These are phyloP conservation scores for Peronospora tabacina DNA, from an alignment of 352 stramenopile genomes.

Conservation along the genomic window DNA sequence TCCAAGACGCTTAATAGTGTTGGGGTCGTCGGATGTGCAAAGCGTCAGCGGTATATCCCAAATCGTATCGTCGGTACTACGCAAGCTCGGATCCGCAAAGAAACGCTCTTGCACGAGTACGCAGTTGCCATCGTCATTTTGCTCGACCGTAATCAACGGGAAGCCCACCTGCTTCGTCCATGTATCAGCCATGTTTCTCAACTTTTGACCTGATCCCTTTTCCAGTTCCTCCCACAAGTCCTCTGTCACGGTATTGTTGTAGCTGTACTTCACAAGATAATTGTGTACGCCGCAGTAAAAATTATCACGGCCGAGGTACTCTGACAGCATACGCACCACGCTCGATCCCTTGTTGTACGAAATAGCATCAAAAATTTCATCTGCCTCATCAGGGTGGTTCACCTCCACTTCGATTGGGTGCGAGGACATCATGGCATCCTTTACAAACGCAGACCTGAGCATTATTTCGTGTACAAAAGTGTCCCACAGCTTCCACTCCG, in stretches of 20 bases:
- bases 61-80: conserved; percentile 3
- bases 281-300: conserved; percentile 85
- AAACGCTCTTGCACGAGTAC: conserved; percentile 89
- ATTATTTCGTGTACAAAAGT: conserved; percentile 88
- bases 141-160: conserved; percentile 77
- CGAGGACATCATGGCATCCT: conserved; percentile 89
- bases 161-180: conserved; percentile 94
- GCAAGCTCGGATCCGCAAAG: conserved; percentile 77
- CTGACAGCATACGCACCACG: conserved; percentile 73
- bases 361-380: conserved; percentile 98
- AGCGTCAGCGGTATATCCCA: conserved; percentile 88
- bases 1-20: conserved; percentile 42
- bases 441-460: conserved; percentile 76
- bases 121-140: conserved; percentile 27
- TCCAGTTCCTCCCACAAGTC: conserved; percentile 94
- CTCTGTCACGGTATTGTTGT: conserved; percentile 91
- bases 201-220: conserved; percentile 84
- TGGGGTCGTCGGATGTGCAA: conserved; percentile 35
- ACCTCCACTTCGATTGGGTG: conserved; percentile 95
- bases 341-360: conserved; percentile 90
- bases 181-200: conserved; percentile 86
- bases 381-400: conserved; percentile 90
- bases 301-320: conserved; percentile 63
- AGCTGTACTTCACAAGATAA: conserved; percentile 91
- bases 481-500: conserved; percentile 94